Base-by-base conservation (phyloP, 805 yeast genomes). In the Metschnikowia aberdeeniae region DNA sequence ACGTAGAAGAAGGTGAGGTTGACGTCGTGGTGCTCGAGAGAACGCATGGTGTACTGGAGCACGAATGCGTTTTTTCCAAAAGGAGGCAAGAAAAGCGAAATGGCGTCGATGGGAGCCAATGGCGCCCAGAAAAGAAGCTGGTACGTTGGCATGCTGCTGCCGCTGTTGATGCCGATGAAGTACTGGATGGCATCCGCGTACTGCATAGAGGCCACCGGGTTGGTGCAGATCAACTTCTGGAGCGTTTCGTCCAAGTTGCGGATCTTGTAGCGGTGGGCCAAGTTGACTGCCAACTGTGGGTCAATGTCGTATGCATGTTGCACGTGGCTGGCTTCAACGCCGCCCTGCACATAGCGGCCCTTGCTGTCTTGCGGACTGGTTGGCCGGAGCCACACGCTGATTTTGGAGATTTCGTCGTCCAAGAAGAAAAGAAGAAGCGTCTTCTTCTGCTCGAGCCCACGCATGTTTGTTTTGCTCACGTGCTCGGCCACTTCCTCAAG, bases 1-100 rank as follows among this genome's bases (percentile, higher is more conserved):
- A 93, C 98, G 59, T 95, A 93, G 63, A 95, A 93, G 70, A 95
- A 93, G 0, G 97, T 88, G 50, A 85, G 68, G 56, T 86, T 85
- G 31, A 88, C 89, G 57, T 89, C 96, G 57, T 88, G 95, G 17
- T 81, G 75, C 62, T 89, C 97, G 51, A 93, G 69, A 0, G 97
- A 86, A 55, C 95, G 76, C 85, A 92, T 85, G 11, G 96, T 84
- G 60, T 84, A 93, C 65, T 93, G 99, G 47, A 88, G 66, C 19
- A 88, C 71, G 54, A 70, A 76, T 0, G 93, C 81, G 56, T 86
- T 78, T 28, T 66, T 66, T 29, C 84, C 82, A 60, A 76, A 81
- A 9, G 84, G 82, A 3, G 95, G 95, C 53, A 85, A 70, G 60
- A 93, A 88, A 54, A 88, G 72, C 47, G 85, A 86, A 55, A 93